Evolutionary conservation across 2,329 filamentous ascomycete genomes (phyloP), one percentile per base, ranked within the genome.

Genomic region (Coniosporium tulheliwenetii): DNA sequence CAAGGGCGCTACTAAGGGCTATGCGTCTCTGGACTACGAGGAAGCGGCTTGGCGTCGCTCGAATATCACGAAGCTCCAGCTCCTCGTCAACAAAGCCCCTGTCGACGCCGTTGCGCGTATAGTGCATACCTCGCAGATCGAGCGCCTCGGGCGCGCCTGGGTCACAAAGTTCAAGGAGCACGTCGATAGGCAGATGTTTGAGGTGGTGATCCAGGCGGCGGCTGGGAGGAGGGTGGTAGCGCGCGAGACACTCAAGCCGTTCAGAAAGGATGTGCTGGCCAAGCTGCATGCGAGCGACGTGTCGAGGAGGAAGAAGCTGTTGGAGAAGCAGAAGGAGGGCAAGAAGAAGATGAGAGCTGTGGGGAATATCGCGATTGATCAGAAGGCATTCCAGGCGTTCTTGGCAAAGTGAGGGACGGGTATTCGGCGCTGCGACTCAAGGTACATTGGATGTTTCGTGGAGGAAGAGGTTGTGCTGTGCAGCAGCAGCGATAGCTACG

Each of bases 321-420:
- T 98, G 9, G 89, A 96, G 64, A 94, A 89, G 69, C 91, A 98
- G 62, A 98, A 98, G 65, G 87, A 87, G 49, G 91, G 91, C 0
- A 73, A 86, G 42, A 95, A 94, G 73, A 82, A 81, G 60, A 63
- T 98, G 44, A 76, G 85, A 44, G 74, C 81, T 1, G 79, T 87
- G 5, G 66, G 91, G 0, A 94, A 93, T 55, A 87, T 98, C 1
- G 73, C 86, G n/a, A 96, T 98, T 58, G 87, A 96, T 45, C 86
- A 95, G 52, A 82, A 85, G 50, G 86, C 87, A 2, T 98, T 96
- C 57, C 91, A 98, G 61, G 84, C 78, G 49, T 98, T 98, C 58
- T 62, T 98, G 58, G 74, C 86, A 0, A 94, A 91, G 61, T 87
- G 19, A 26, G 19, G 19, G 19, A 26, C 19, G 19, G 19, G 4